These are phyloP conservation scores for Lepidium aucheri DNA, from an alignment of 345 rosid genomes.

Conservation along the genomic window DNA sequence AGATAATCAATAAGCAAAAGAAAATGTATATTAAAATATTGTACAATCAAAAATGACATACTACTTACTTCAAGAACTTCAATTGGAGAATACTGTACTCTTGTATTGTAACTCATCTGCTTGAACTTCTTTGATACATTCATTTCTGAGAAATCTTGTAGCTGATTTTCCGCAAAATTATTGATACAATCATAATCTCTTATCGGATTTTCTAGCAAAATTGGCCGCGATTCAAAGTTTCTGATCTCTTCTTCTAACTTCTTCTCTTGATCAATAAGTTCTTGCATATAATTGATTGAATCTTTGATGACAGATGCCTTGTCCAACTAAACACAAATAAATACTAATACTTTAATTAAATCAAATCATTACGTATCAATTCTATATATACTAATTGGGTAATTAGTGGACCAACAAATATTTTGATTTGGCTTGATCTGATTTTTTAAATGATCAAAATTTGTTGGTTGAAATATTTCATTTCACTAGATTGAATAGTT, in stretches of 20 bases:
- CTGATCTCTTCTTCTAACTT: slow-evolving; percentile 53
- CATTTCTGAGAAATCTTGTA: neutral
- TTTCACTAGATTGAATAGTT: neutral
- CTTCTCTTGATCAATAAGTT: slow-evolving; percentile 70
- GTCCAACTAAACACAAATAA: slow-evolving; percentile 52
- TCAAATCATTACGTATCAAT: neutral
- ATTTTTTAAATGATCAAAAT: neutral
- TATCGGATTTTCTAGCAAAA: slow-evolving; percentile 4
- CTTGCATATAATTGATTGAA: slow-evolving; percentile 76
- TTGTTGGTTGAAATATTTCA: slow-evolving; percentile 17
- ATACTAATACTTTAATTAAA: neutral
- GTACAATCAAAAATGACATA: neutral
- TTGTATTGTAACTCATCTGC: slow-evolving; percentile 28
- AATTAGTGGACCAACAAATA: neutral
- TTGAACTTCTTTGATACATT: slow-evolving; percentile 54
- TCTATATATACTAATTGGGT: neutral
- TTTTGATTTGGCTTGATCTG: slow-evolving; percentile 2
- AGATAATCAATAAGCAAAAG: neutral
- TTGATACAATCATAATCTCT: slow-evolving; percentile 26
- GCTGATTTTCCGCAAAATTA: slow-evolving; percentile 27
- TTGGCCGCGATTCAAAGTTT: slow-evolving; percentile 45
- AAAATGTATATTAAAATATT: neutral
- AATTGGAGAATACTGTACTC: slow-evolving; percentile 35
- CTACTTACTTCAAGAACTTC: slow-evolving; percentile 48
- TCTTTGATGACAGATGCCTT: slow-evolving; percentile 91